Conservation (phyloP, 139 green algal genomes). For the Chlamydomonas applanata region DNA sequence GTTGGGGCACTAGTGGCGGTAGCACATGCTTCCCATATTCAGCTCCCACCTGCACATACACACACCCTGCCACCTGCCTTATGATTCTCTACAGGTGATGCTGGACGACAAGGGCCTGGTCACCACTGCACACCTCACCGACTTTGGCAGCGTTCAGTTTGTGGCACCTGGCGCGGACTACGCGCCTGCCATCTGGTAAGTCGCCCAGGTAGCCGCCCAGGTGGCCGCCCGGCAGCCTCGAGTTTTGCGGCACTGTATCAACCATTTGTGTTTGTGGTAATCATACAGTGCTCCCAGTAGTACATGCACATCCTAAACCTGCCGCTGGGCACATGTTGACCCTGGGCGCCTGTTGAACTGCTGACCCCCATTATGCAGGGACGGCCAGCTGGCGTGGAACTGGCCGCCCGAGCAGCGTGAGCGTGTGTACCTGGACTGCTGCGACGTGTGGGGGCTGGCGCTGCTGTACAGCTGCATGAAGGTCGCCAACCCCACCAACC, state of each 20-base stretch:
- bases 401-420: conserved; percentile 11
- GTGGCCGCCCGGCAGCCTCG: too few species aligned
- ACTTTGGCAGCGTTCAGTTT: conserved; percentile 16
- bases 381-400: conserved; percentile 8
- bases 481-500: neutral
- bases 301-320: too few species aligned
- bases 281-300: too few species aligned
- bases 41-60: neutral
- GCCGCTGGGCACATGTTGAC: too few species aligned
- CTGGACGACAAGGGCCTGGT: conserved; percentile 1
- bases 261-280: too few species aligned
- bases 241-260: too few species aligned
- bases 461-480: conserved; percentile 20
- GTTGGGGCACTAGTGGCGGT: too few species aligned
- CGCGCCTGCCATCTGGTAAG: conserved; percentile 10
- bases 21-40: too few species aligned
- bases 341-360: too few species aligned
- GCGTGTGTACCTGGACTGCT: neutral
- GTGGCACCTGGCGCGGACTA: neutral
- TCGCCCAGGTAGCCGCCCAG: too few species aligned
- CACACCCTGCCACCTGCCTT: neutral
- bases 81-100: conserved; percentile 17
- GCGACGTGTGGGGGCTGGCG: conserved; percentile 10
- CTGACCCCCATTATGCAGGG: neutral
- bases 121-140: neutral